Base-by-base conservation (phyloP, 1,139 yeast genomes). In the Entelexis sorbosivorans region DNA sequence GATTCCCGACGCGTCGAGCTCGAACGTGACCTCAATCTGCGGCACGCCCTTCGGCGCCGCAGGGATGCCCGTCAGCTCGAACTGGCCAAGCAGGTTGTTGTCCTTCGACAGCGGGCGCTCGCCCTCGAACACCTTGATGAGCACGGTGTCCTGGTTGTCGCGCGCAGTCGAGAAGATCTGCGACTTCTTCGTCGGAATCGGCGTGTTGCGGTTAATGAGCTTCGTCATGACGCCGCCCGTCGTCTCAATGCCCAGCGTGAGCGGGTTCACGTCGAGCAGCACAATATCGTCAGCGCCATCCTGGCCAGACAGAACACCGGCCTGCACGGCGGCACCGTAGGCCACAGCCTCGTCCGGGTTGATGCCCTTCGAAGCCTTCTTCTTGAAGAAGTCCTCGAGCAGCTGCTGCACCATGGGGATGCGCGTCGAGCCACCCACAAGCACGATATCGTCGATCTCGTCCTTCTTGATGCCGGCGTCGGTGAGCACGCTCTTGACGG, bases 1-100 rank as follows among this genome's bases (percentile, higher is more conserved):
- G 69, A 88, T 88, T 74, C 96, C 96, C 68, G 87, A 87, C 59
- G 96, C 95, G 69, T 88, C 96, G 64, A 88, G 75, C 64, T 87
- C 94, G 66, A 88, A 88, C 57, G 95, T 87, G 62, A 89, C 95
- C 75, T 88, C 96, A 65, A 88, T 86, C 75, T 88, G 96, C 64
- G 96, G 96, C 59, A 82, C 87, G 74, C 97, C 97, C 75, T 96
- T 86, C 73, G 96, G 96, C 53, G 96, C 94, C 60, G 97, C 95
- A 66, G 97, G 96, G 61, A 89, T 89, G 69, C 95, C 95, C 57
- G 88, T 76, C 64, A 89, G 79, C 72, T 89, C 96, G 69, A 89
- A 89, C 75, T 89, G 89, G 72, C 97, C 97, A 64, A 89, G 79
- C 67, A 83, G 74, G 75, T 89, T 89, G 79, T 89, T 89, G 73